Base-by-base conservation (phyloP, 306 rosid species). In the Malus fusca region DNA sequence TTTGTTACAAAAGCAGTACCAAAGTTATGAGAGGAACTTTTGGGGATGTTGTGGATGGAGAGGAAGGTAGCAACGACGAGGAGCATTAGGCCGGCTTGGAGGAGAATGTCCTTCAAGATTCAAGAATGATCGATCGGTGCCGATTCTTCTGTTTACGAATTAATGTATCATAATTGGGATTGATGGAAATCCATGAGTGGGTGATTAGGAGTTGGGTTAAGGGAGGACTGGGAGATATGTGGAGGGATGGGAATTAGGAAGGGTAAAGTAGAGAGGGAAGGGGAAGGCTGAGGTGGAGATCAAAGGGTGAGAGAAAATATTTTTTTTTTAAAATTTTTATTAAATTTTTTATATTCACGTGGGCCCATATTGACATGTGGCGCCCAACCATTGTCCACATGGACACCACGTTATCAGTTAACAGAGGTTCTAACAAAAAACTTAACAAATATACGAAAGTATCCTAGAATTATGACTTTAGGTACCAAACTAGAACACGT, bases 21-120 rank as follows among this genome's bases (percentile, higher is more conserved):
- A 79, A 68, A 76, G 37, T 28, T 78, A 83, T 70, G 91, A 11
- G 19, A 77, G 61, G 67, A 86, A 26, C 21, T 70, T 82, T 58
- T 88, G 84, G 15, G 98, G 68, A 94, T 76, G 61, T 85, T 87
- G 79, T 90, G 84, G 84, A 90, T 80, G 68, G 68, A 22, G 51
- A 94, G 89, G 88, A 88, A 93, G 80, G 74, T 59, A 83, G 86
- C 26, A 4, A 80, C 4, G 53, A 76, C 44, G 8, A 81, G 0
- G 31, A 88, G 84, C 68, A 93, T 66, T 8, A 93, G 4, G 6
- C 44, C 75, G 6, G 86, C 71, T 81, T 93, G 97, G 42, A 93
- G 81, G 4, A 77, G 76, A 44, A 93, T 60, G 60, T 93, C 98
- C 56, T 46, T 75, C 6, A 75, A 64, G 93, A 92, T 90, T 13